Evolutionary conservation across 2,329 filamentous ascomycete species (phyloP).

Genomic region (Paecilomyces sp.): DNA sequence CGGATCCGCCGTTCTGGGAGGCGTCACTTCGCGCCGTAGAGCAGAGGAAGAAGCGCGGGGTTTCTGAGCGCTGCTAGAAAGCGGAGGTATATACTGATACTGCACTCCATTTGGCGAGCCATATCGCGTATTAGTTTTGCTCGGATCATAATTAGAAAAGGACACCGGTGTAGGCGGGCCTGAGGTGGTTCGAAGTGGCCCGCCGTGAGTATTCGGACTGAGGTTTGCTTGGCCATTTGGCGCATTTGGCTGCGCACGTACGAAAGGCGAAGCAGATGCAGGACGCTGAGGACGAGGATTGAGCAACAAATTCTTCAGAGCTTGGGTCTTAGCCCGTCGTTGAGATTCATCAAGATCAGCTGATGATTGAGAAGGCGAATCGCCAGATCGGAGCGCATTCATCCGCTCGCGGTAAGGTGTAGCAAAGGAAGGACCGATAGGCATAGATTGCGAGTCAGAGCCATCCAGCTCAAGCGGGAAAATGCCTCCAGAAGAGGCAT

Average conservation of each 20-base stretch:
- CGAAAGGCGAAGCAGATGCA: constrained; percentile 22
- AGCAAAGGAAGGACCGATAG: constrained; percentile 61
- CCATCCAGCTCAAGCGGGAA: constrained; percentile 65
- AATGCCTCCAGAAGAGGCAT: constrained; percentile 47
- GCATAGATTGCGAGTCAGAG: constrained; percentile 43
- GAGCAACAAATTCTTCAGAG: constrained; percentile 38
- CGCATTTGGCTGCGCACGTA: constrained; percentile 11
- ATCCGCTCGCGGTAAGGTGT: constrained; percentile 46
- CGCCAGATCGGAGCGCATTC: constrained; percentile 33
- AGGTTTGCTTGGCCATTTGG: constrained; percentile 11
- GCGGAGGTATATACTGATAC: constrained; percentile 15
- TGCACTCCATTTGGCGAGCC: constrained; percentile 10
- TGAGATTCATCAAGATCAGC: constrained; percentile 29
- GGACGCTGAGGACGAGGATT: constrained; percentile 34
- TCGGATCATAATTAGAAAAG: constrained; percentile 10
- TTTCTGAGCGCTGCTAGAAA: constrained; percentile 12
- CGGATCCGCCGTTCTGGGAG: constrained; percentile 9
- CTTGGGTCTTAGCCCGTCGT: constrained; percentile 36
- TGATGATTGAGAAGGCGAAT: constrained; percentile 21
- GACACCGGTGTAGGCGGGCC: constrained; percentile 22
- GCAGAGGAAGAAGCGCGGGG: constrained; percentile 22
- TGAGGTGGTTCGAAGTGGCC: constrained; percentile 24
- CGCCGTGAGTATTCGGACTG: constrained; percentile 18
- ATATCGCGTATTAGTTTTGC: constrained; percentile 5
- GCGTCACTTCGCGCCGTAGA: constrained; percentile 23